phyloP scores from a whole-genome alignment of 1,284 basidiomycete genomes.

The Stygiomarasmius scandens region DNA sequence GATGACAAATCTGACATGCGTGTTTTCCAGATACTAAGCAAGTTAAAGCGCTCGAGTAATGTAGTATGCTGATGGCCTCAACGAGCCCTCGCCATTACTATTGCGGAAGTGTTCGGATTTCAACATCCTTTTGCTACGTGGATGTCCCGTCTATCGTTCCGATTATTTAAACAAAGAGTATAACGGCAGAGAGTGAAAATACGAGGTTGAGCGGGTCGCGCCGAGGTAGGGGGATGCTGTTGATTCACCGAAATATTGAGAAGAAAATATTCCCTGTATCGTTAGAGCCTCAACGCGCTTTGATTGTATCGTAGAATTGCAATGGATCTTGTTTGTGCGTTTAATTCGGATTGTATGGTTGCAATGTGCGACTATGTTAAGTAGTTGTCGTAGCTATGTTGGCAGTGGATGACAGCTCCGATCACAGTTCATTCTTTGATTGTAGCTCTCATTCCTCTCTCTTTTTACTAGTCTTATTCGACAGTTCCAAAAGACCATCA shows the following conservation, averaged over 20 bases:
- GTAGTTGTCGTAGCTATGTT: too few relatives aligned
- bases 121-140: constrained; percentile 49
- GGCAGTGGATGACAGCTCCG: background rate
- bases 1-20: background rate
- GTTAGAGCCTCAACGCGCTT: constrained; percentile 49
- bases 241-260: constrained; percentile 4
- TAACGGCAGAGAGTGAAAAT: constrained; percentile 17
- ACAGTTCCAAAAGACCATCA: background rate
- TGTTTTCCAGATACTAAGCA: constrained; percentile 50
- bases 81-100: constrained; percentile 66
- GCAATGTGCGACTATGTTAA: background rate
- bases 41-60: constrained; percentile 22
- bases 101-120: constrained; percentile 53
- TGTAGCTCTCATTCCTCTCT: background rate
- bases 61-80: constrained; percentile 65
- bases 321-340: background rate
- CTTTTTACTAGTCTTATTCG: background rate
- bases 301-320: constrained; percentile 4
- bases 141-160: constrained; percentile 23
- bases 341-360: background rate
- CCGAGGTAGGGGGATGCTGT: constrained; percentile 19
- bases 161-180: constrained; percentile 18
- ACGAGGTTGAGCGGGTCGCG: constrained; percentile 13
- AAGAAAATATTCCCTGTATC: constrained; percentile 4
- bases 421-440: background rate